Evolutionary conservation across 1,284 basidiomycete genomes (phyloP).

Genomic region (Agroathelia rolfsii): DNA sequence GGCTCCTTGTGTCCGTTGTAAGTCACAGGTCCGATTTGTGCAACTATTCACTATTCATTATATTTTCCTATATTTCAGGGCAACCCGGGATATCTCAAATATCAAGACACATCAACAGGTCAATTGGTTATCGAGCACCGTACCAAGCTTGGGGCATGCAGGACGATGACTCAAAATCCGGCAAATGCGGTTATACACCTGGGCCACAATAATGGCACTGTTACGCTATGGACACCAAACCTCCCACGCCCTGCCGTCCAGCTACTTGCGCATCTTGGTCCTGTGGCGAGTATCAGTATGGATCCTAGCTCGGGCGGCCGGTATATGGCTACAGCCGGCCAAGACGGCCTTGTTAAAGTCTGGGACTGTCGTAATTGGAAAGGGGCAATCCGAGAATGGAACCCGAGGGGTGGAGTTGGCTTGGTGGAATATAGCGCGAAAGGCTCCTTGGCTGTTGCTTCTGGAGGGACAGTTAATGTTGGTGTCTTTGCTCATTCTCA

Average conservation of each 20-base stretch:
- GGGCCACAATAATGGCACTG: conserved; percentile 86
- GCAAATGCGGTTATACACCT: conserved; percentile 91
- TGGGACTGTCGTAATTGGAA: conserved; percentile 98
- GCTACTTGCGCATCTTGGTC: conserved; percentile 85
- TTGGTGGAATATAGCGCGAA: conserved; percentile 74
- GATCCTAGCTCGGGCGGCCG: conserved; percentile 79
- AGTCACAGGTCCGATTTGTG: conserved; percentile 20
- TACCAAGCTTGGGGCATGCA: conserved; percentile 84
- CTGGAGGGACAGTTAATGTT: conserved; percentile 77
- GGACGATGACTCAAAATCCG: conserved; percentile 83
- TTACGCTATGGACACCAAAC: conserved; percentile 96
- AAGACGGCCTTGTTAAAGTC: conserved; percentile 84
- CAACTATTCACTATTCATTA: conserved; percentile 3
- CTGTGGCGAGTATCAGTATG: conserved; percentile 73
- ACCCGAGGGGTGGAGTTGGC: conserved; percentile 48
- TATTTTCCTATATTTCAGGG: conserved; percentile 58
- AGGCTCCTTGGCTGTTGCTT: conserved; percentile 77
- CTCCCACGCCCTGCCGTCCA: conserved; percentile 86
- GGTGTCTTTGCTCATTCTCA: conserved; percentile 14
- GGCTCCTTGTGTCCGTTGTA: conserved; percentile 81
- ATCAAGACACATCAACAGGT: conserved; percentile 95
- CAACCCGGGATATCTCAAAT: conserved; percentile 86
- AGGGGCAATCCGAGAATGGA: conserved; percentile 77
- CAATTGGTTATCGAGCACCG: conserved; percentile 81
- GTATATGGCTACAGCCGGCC: conserved; percentile 86